Conservation (phyloP, 1,284 basidiomycete genomes). For the Porogramme epimiltina region DNA sequence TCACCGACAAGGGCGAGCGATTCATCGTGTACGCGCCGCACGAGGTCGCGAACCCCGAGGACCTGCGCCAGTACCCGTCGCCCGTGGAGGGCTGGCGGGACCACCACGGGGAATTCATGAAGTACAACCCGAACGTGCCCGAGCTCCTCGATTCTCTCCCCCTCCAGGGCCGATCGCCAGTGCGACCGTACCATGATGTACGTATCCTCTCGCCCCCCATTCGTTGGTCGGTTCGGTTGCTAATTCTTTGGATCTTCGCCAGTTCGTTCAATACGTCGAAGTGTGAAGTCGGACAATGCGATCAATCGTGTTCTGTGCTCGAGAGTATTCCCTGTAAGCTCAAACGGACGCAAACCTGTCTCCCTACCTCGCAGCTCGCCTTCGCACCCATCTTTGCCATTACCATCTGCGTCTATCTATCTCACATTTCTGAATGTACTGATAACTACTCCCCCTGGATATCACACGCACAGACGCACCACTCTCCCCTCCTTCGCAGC, state of each 20-base stretch:
- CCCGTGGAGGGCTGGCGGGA: slow-evolving; percentile 54
- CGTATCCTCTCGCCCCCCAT: slow-evolving; percentile 26
- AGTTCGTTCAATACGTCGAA: slow-evolving; percentile 24
- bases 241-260: neutral
- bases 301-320: slow-evolving; percentile 9
- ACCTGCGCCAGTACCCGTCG: slow-evolving; percentile 58
- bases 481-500: neutral
- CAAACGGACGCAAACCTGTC: slow-evolving; percentile 16
- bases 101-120: slow-evolving; percentile 43
- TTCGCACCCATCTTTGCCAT: neutral
- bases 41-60: slow-evolving; percentile 51
- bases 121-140: slow-evolving; percentile 44
- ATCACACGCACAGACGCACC: neutral
- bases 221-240: neutral
- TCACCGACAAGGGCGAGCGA: slow-evolving; percentile 41
- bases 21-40: slow-evolving; percentile 66
- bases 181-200: slow-evolving; percentile 59
- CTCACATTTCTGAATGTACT: slow-evolving; percentile 16
- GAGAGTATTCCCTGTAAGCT: slow-evolving; percentile 6
- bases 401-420: slow-evolving; percentile 2
- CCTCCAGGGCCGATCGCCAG: slow-evolving; percentile 49
- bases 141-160: slow-evolving; percentile 63
- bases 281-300: slow-evolving; percentile 19
- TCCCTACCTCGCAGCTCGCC: neutral
- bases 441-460: neutral